phyloP scores from a whole-genome alignment of 2,329 filamentous ascomycete genomes.

The Pseudophaeomoniella oleicola region DNA sequence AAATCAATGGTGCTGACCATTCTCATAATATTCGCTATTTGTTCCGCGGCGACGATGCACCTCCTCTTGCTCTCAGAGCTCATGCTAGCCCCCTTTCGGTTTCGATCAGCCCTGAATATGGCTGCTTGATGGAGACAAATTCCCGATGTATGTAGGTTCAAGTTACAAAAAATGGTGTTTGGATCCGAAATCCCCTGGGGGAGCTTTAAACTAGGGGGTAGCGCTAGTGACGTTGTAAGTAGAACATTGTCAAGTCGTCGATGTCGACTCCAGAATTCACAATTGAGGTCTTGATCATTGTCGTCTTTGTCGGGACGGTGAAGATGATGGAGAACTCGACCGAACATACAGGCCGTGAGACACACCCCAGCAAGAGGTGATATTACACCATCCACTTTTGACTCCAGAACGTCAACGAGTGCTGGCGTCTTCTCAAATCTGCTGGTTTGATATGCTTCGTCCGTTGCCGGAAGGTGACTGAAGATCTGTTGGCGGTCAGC shows the following conservation, averaged over 20 bases:
- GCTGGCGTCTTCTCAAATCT: constrained; percentile 57
- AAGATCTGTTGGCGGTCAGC: constrained; percentile 40
- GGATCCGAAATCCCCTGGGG: constrained; percentile 61
- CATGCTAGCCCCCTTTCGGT: constrained; percentile 60
- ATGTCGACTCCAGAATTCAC: constrained; percentile 92
- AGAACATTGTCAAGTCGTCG: constrained; percentile 79
- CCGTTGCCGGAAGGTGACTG: constrained; percentile 69
- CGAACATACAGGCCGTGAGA: constrained; percentile 78
- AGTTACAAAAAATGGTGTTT: constrained; percentile 86
- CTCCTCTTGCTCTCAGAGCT: constrained; percentile 82
- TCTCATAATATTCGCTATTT: constrained; percentile 89
- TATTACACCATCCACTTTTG: constrained; percentile 54
- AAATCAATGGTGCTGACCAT: constrained; percentile 86
- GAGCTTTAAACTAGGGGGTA: constrained; percentile 69
- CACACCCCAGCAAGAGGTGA: constrained; percentile 69
- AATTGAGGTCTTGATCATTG: constrained; percentile 73
- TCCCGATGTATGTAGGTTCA: constrained; percentile 91
- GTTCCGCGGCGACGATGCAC: constrained; percentile 84
- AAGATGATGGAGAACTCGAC: constrained; percentile 77
- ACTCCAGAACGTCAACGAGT: constrained; percentile 43
- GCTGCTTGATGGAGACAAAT: constrained; percentile 98
- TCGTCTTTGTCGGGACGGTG: constrained; percentile 75
- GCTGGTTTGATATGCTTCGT: constrained; percentile 73
- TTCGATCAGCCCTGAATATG: constrained; percentile 92
- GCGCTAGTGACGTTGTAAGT: constrained; percentile 67